Evolutionary conservation across 2,329 filamentous ascomycete species (phyloP), one percentile per base, ranked within the genome.

Genomic region (Aureobasidium sp.): DNA sequence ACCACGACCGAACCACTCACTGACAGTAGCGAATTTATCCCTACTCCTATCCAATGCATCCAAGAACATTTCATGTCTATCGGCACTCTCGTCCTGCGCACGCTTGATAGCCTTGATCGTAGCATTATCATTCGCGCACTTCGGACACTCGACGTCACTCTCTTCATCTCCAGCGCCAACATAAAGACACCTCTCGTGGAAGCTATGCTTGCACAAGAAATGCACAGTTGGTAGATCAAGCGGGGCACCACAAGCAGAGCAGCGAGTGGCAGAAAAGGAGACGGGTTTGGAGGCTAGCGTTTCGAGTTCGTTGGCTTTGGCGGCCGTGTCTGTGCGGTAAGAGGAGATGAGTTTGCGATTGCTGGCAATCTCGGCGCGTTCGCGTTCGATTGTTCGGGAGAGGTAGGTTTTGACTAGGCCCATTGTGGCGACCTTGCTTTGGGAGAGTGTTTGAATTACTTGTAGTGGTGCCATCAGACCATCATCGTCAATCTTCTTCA

Each of bases 341-440:
- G 87, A 89, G 27, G 81, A 78, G 61, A 95, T 95, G 38, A 91
- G 81, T 34, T 84, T 81, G 47, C 87, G 81, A 67, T 97, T 97
- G 30, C 77, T 68, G 12, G 79, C 81, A 56, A 98, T 96, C 63
- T 96, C 90, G 56, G 83, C 84, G 22, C 89, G 81, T 70, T 98
- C 93, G 47, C 88, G 83, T 60, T 88, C 84, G 58, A 98, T 95
- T 7, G 90, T 95, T 45, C 86, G 83, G 58, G 86, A 82, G 2
- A 98, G 81, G 69, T 98, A 98, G 5, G 84, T 83, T 70, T 96
- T 97, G 57, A 98, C 85, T 79, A 97, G 90, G 47, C 91, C 93
- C 88, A 98, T 96, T 0, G 90, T 97, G 1, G 94, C 91, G 2
- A 96, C 88, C 5, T 84, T 80, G 60, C 86, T 87, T 49, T 79